Conservation (phyloP, 1,139 yeast genomes). For the Kurtzmaniella quercitrusa region DNA sequence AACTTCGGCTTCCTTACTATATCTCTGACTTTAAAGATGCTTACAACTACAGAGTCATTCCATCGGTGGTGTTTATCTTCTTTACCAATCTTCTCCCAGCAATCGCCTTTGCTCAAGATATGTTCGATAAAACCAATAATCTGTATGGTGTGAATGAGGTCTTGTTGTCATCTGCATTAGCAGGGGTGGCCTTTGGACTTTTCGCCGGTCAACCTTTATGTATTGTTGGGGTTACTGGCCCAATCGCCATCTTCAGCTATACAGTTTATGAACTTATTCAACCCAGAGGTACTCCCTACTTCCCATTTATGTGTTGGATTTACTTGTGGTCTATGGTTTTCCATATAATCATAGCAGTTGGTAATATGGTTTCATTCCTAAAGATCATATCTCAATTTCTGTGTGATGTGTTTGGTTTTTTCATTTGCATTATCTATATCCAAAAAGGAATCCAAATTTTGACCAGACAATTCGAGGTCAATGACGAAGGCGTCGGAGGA, state of each 20-base stretch:
- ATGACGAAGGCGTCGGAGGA: conserved; percentile 14
- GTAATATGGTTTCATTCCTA: conserved; percentile 66
- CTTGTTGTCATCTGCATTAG: conserved; percentile 76
- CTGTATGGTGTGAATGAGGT: conserved; percentile 92
- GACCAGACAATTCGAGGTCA: conserved; percentile 57
- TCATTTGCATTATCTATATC: conserved; percentile 84
- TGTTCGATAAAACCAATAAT: conserved; percentile 85
- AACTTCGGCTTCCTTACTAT: conserved; percentile 61
- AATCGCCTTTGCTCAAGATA: conserved; percentile 93
- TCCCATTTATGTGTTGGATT: conserved; percentile 95
- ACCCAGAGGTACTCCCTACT: conserved; percentile 64
- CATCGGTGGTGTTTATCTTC: conserved; percentile 76
- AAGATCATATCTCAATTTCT: conserved; percentile 77
- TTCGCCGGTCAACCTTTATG: conserved; percentile 89
- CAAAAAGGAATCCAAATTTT: conserved; percentile 88
- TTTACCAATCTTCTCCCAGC: conserved; percentile 92
- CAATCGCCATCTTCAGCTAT: conserved; percentile 85
- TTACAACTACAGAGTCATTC: conserved; percentile 81
- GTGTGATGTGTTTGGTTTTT: conserved; percentile 91
- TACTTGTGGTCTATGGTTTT: conserved; percentile 87
- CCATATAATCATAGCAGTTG: conserved; percentile 69
- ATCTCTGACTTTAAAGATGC: conserved; percentile 79
- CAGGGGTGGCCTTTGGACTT: conserved; percentile 83
- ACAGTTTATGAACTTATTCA: conserved; percentile 80
- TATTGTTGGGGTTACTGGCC: conserved; percentile 98